These are phyloP conservation scores for Leccinellum rugosiceps DNA, from an alignment of 768 basidiomycete species.

Conservation along the genomic window DNA sequence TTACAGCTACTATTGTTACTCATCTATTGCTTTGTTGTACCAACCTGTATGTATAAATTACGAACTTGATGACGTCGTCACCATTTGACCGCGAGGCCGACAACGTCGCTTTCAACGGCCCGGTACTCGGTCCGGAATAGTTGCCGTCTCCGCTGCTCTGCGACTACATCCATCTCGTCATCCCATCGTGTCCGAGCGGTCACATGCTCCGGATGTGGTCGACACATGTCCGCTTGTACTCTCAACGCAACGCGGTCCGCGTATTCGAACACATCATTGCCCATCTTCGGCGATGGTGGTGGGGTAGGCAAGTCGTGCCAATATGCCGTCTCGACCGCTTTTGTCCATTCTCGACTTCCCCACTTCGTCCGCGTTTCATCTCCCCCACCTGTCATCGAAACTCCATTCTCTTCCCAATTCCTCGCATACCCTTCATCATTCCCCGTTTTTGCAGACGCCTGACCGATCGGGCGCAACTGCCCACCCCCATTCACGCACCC, in stretches of 20 bases:
- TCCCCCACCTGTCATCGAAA: conserved; percentile 23
- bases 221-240: conserved; percentile 43
- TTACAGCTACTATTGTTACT: conserved; percentile 25
- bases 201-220: conserved; percentile 29
- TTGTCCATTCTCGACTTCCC: conserved; percentile 83
- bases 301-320: conserved; percentile 58
- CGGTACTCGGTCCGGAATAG: conserved; percentile 78
- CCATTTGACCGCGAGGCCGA: conserved; percentile 77
- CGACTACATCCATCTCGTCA: conserved; percentile 38
- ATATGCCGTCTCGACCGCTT: conserved; percentile 77
- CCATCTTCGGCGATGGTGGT: conserved; percentile 38
- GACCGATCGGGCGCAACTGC: conserved; percentile 43
- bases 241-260: conserved; percentile 38
- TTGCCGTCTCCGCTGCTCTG: conserved; percentile 41
- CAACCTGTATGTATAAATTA: conserved; percentile 16
- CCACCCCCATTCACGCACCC: conserved; percentile 99
- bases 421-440: conserved; percentile 68
- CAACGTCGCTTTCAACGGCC: conserved; percentile 82
- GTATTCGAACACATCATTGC: conserved; percentile 4
- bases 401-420: conserved; percentile 59
- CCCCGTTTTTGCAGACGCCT: conserved; percentile 20
- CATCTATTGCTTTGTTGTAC: conserved; percentile 22
- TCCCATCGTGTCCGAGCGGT: conserved; percentile 33
- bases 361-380: conserved; percentile 45
- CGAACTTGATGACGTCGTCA: conserved; percentile 28